Base-by-base conservation (phyloP, 208 protist species). In the Angomonas deanei region DNA sequence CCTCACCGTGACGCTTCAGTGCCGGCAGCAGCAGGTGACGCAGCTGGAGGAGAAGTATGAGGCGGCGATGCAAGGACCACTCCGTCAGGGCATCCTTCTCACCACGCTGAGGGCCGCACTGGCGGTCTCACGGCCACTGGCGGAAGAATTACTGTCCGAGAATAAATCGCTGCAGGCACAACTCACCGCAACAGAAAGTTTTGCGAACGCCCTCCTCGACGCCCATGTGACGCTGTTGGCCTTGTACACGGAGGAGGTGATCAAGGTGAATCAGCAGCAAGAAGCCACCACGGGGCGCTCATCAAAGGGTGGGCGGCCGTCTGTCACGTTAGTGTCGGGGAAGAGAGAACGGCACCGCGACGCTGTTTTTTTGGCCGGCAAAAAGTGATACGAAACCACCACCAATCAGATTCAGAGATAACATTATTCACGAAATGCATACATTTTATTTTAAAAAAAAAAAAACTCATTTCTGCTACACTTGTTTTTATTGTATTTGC, bases 1-100 rank as follows among this genome's bases (percentile, higher is more conserved):
- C 49, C 74, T 91, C 36, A 76, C 84, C 1, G 31, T 91, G 24
- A 47, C 65, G 19, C 65, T 91, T 26, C 73, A 68, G 38, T 52
- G 70, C 4, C 53, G 70, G 13, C 64, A 82, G 55, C 48, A 61
- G 30, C 73, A 52, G 17, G 75, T 63, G 3, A 55, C 53, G 1
- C 50, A 59, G 11, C 52, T 65, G 26, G 61, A 66, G 27, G 26
- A 21, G n/a, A 19, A 49, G 26, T 46, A 61, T 15, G 47, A 53
- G 26, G 30, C 38, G 6, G n/a, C 70, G 39, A 2, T 48, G 23
- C 60, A 54, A 6, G 1, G 59, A 4, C 30, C 32, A 2, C 27
- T 73, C 3, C 38, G 47, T 6, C 46, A 76, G 38, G 30, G n/a
- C 1, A 26, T 49, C 3, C 32, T 61, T 1, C 26, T 70, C 32